Evolutionary conservation across 257 asterid species (phyloP).

Genomic region (Verbena officinalis): DNA sequence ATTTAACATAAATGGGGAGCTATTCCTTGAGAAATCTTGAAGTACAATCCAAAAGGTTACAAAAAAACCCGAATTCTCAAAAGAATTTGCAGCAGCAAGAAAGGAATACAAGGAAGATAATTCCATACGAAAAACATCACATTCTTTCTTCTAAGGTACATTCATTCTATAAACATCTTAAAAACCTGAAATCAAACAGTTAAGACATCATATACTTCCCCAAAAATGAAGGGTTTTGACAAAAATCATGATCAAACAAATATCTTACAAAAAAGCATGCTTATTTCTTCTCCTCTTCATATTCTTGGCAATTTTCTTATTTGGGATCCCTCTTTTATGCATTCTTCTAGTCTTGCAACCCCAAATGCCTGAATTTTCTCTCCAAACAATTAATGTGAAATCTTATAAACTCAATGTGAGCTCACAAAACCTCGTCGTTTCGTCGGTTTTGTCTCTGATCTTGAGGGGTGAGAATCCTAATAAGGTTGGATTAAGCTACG

Average conservation of each 20-base stretch:
- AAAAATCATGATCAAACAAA: constrained; percentile 26
- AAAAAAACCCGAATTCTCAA: constrained; percentile 2
- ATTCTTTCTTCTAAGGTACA: constrained; percentile 37
- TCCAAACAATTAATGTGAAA: constrained; percentile 45
- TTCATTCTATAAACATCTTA: constrained; percentile 16
- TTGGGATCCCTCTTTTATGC: constrained; percentile 39
- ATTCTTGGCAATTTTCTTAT: constrained; percentile 31
- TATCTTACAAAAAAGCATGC: constrained; percentile 43
- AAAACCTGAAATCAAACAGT: constrained; percentile 20
- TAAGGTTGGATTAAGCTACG: constrained; percentile 53
- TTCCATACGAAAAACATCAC: constrained; percentile 44
- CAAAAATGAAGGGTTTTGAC: constrained; percentile 25
- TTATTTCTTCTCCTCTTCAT: constrained; percentile 42
- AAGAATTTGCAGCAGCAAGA: constrained; percentile 42
- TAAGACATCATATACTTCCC: constrained; percentile 26
- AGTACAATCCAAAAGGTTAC: constrained; percentile 23
- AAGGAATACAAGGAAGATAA: constrained; percentile 48
- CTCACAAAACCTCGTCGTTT: constrained; percentile 43
- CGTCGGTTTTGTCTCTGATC: constrained; percentile 45
- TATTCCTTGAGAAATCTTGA: constrained; percentile 26
- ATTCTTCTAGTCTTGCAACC: constrained; percentile 50
- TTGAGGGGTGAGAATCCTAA: constrained; percentile 58
- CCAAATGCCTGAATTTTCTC: constrained; percentile 50
- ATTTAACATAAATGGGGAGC: background rate
- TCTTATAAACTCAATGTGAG: constrained; percentile 49